phyloP scores from a whole-genome alignment of 2,329 filamentous ascomycete species.

The Talaromyces sp. region DNA sequence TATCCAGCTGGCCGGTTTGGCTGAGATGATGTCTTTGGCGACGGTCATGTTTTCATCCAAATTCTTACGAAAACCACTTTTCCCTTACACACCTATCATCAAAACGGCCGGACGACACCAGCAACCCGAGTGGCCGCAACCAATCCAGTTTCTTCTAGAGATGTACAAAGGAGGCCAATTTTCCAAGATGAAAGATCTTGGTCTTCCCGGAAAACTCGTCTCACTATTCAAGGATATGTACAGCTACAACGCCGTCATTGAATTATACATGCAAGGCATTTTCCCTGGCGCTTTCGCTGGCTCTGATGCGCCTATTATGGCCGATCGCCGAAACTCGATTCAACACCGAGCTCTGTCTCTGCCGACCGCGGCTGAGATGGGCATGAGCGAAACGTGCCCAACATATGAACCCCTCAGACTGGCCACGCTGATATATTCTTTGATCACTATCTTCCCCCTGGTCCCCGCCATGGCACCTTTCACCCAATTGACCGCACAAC shows the following conservation, averaged over 20 bases:
- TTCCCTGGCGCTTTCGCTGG: constrained; percentile 19
- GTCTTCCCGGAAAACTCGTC: constrained; percentile 20
- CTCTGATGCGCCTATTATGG: constrained; percentile 19
- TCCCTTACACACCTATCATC: constrained; percentile 22
- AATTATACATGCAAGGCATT: constrained; percentile 22
- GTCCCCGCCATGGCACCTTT: constrained; percentile 25
- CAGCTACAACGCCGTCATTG: constrained; percentile 25
- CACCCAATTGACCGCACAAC: constrained; percentile 20
- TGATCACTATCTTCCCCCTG: constrained; percentile 25
- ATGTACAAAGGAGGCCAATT: constrained; percentile 22
- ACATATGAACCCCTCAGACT: constrained; percentile 23
- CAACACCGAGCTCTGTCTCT: constrained; percentile 26
- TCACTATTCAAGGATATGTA: constrained; percentile 24
- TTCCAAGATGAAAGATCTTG: constrained; percentile 21
- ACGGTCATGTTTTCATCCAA: constrained; percentile 24
- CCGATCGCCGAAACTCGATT: constrained; percentile 26
- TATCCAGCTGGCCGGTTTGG: constrained; percentile 23
- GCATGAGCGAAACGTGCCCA: constrained; percentile 13
- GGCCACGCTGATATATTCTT: constrained; percentile 24
- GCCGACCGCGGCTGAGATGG: constrained; percentile 15
- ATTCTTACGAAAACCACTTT: constrained; percentile 22
- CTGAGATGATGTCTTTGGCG: constrained; percentile 25
- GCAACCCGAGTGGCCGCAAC: constrained; percentile 19
- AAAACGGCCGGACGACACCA: constrained; percentile 15
- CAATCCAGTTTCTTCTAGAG: constrained; percentile 19